Percentiles rank a stretch among this genome's conserved stretches.
Evolutionary conservation across 1,284 basidiomycete genomes (phyloP).

Genomic region (Cryptococcus sp.): DNA sequence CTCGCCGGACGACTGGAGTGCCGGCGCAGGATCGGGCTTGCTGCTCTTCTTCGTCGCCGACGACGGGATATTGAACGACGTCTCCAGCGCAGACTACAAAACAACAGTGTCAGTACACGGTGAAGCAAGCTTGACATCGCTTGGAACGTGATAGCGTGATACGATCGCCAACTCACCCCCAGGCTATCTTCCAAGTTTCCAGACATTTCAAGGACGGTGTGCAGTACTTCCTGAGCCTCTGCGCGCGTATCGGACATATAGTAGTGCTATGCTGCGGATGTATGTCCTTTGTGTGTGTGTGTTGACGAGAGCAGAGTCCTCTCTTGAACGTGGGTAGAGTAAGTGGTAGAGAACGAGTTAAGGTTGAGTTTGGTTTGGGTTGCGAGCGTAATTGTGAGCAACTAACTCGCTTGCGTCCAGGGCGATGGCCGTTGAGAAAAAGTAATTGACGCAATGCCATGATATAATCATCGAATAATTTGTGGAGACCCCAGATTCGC

Average conservation of each 20-base stretch:
- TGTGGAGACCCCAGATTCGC: too few relatives aligned
- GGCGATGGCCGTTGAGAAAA: too few relatives aligned
- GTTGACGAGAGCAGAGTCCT: too few relatives aligned
- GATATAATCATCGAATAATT: too few relatives aligned
- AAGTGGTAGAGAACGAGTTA: too few relatives aligned
- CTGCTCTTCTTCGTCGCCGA: constrained; percentile 30
- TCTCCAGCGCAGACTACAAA: constrained; percentile 46
- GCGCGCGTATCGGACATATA: constrained; percentile 45
- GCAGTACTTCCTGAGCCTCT: constrained; percentile 33
- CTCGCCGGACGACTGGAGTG: constrained; percentile 8
- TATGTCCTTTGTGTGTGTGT: too few relatives aligned
- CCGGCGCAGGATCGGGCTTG: constrained; percentile 23
- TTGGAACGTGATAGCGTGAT: background rate
- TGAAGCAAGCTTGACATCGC: background rate
- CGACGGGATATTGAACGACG: constrained; percentile 49
- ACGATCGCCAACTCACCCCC: constrained; percentile 34
- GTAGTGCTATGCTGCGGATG: background rate
- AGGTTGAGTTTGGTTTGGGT: too few relatives aligned
- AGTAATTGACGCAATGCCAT: too few relatives aligned
- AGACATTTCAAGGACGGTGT: constrained; percentile 20
- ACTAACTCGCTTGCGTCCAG: too few relatives aligned
- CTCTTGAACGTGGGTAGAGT: too few relatives aligned
- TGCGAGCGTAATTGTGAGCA: too few relatives aligned
- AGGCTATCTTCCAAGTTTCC: constrained; percentile 42
- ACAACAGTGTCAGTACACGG: constrained; percentile 2